Percentiles rank a stretch among this genome's conserved stretches.
phyloP scores from a whole-genome alignment of 148 eudicot genomes.

The Chenopodium formosanum region DNA sequence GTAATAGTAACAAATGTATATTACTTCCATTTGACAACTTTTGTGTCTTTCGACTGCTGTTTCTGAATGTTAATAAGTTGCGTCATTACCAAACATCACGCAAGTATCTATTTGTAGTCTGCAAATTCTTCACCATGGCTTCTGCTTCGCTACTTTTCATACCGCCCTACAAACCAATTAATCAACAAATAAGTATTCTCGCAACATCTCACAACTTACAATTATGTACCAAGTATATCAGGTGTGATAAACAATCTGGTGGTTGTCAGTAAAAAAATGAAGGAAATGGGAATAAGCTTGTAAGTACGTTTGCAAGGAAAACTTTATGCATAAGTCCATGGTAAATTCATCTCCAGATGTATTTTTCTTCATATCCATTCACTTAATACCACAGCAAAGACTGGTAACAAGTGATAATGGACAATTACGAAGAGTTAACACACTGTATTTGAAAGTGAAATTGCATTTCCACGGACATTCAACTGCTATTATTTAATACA shows the following conservation, averaged over 20 bases:
- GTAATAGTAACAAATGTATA: constrained; percentile 6
- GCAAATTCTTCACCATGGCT: constrained; percentile 82
- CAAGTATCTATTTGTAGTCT: constrained; percentile 71
- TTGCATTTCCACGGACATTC: background rate
- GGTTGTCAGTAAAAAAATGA: background rate
- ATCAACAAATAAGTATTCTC: background rate
- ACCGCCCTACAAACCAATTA: constrained; percentile 52
- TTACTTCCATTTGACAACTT: background rate
- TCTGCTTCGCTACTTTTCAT: constrained; percentile 74
- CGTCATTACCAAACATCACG: constrained; percentile 79
- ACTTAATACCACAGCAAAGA: background rate
- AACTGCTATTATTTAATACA: too few species aligned
- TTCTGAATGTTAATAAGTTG: background rate
- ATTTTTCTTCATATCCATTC: background rate
- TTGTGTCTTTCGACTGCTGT: background rate
- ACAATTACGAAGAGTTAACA: too few species aligned
- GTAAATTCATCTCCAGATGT: background rate
- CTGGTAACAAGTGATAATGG: background rate
- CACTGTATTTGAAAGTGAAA: background rate
- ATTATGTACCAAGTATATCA: too few species aligned
- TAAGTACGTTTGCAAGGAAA: background rate
- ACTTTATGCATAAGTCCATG: background rate
- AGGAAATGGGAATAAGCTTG: background rate
- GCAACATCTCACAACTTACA: background rate
- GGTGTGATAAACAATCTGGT: background rate